Percentiles rank a stretch among this genome's conserved stretches.
These are phyloP conservation scores for Trichoderma sp. DNA, from an alignment of 2,329 filamentous ascomycete genomes.

Conservation along the genomic window DNA sequence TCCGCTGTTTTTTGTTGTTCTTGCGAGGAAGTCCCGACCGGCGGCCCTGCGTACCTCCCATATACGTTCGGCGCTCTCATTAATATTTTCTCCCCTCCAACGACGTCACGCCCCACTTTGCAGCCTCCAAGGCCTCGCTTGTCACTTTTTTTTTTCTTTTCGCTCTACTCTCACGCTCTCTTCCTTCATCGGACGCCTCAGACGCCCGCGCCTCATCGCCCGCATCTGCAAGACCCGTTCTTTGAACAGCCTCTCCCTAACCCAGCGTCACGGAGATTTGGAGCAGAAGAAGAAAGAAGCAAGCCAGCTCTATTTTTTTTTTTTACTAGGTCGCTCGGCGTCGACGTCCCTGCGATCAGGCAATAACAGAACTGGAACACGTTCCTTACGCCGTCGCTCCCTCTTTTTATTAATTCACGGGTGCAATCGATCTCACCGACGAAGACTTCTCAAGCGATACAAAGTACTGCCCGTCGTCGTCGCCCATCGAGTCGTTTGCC, in stretches of 20 bases:
- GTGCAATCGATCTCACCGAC: conserved; percentile 42
- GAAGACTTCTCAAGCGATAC: conserved; percentile 34
- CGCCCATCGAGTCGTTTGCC: conserved; percentile 35
- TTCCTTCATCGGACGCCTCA: conserved; percentile 28
- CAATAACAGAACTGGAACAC: conserved; percentile 46
- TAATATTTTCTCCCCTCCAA: conserved; percentile 38
- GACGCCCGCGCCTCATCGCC: conserved; percentile 22
- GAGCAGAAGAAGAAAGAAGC: conserved; percentile 25
- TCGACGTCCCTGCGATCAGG: conserved; percentile 36
- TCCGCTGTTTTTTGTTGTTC: conserved; percentile 48
- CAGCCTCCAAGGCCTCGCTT: conserved; percentile 30
- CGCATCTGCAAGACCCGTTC: conserved; percentile 25
- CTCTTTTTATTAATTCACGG: conserved; percentile 28
- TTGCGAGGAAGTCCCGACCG: conserved; percentile 59
- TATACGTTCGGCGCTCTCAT: conserved; percentile 48
- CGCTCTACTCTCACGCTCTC: conserved; percentile 29
- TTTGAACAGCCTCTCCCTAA: conserved; percentile 26
- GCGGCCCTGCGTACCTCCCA: conserved; percentile 55
- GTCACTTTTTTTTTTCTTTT: conserved; percentile 24
- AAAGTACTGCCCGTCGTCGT: conserved; percentile 34
- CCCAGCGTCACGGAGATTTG: conserved; percentile 25
- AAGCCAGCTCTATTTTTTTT: conserved; percentile 23
- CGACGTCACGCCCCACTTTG: conserved; percentile 29
- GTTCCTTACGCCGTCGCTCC: conserved; percentile 41
- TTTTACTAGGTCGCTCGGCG: conserved; percentile 28